These are phyloP conservation scores for Gryganskiella cystojenkinii DNA, from an alignment of 192 early-diverging fungal species.

Conservation along the genomic window DNA sequence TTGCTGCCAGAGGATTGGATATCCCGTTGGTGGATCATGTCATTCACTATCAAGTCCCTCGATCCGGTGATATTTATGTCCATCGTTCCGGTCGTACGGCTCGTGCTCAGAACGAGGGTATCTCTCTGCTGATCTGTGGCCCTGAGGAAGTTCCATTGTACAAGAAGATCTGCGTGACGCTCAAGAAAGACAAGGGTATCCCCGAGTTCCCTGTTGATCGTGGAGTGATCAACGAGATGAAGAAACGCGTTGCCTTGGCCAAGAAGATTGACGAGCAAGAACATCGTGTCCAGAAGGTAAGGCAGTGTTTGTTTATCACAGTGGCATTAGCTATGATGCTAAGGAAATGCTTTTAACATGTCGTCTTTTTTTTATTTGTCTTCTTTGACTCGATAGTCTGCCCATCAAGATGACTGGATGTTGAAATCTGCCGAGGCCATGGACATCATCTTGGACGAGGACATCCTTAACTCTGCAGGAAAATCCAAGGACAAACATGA, in stretches of 20 bases:
- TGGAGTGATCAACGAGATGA: conserved; percentile 74
- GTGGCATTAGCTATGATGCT: too few relatives aligned
- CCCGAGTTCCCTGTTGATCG: conserved; percentile 86
- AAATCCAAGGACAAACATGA: conserved; percentile 44
- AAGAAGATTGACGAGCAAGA: conserved; percentile 83
- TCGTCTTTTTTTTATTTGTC: not conserved
- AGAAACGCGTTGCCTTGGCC: conserved; percentile 84
- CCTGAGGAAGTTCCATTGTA: conserved; percentile 88
- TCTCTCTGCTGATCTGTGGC: conserved; percentile 83
- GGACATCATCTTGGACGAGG: conserved; percentile 49
- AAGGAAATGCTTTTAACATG: too few relatives aligned
- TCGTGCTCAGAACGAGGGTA: conserved; percentile 83
- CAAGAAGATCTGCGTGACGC: conserved; percentile 82
- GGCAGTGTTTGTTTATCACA: too few relatives aligned
- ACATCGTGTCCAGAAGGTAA: conserved; percentile 78
- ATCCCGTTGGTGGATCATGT: conserved; percentile 93
- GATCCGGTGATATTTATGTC: conserved; percentile 94
- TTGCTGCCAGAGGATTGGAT: conserved; percentile 96
- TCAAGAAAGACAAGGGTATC: conserved; percentile 79
- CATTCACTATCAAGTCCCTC: conserved; percentile 95
- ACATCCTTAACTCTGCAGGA: conserved; percentile 21
- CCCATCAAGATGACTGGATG: conserved; percentile 50
- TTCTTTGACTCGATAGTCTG: conserved; percentile 18
- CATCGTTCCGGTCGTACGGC: conserved; percentile 96
- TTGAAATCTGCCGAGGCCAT: conserved; percentile 41